phyloP scores from a whole-genome alignment of 1,284 basidiomycete genomes.

The Cystobasidium sp. region DNA sequence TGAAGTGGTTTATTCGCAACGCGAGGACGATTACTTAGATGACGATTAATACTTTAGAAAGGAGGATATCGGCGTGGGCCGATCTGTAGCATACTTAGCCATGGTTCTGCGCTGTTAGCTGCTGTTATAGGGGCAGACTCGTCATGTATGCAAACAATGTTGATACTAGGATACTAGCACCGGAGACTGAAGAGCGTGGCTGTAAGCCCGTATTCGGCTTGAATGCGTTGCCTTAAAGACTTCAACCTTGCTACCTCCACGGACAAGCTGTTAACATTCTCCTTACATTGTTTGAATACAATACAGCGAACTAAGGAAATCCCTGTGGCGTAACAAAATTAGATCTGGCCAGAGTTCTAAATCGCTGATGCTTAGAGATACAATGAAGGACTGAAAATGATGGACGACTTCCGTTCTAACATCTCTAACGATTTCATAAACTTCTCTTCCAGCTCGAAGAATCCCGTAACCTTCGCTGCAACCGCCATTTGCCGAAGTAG shows the following conservation, averaged over 20 bases:
- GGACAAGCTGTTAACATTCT: too few species aligned
- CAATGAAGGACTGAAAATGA: slow-evolving; percentile 89
- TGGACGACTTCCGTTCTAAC: slow-evolving; percentile 87
- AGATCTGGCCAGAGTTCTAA: too few species aligned
- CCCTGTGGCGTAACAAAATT: too few species aligned
- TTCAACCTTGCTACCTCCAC: too few species aligned
- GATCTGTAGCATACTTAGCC: slow-evolving; percentile 18
- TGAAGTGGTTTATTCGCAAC: slow-evolving; percentile 21
- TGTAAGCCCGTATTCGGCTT: too few species aligned
- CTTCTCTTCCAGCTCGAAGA: slow-evolving; percentile 86
- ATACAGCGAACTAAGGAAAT: too few species aligned
- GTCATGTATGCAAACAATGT: neutral
- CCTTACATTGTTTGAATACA: too few species aligned
- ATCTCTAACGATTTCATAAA: slow-evolving; percentile 85
- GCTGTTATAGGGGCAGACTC: too few species aligned
- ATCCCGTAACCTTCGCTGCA: slow-evolving; percentile 95
- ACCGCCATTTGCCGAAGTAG: slow-evolving; percentile 92
- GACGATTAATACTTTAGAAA: neutral
- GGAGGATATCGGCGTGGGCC: neutral
- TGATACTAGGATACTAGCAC: neutral
- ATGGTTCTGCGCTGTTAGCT: neutral
- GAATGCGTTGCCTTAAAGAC: too few species aligned
- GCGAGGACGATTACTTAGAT: slow-evolving; percentile 25
- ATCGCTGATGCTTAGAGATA: slow-evolving; percentile 62
- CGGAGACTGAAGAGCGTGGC: too few species aligned